Base-by-base conservation (phyloP, 345 rosid genomes). In the Erysimum cheiranthoides region DNA sequence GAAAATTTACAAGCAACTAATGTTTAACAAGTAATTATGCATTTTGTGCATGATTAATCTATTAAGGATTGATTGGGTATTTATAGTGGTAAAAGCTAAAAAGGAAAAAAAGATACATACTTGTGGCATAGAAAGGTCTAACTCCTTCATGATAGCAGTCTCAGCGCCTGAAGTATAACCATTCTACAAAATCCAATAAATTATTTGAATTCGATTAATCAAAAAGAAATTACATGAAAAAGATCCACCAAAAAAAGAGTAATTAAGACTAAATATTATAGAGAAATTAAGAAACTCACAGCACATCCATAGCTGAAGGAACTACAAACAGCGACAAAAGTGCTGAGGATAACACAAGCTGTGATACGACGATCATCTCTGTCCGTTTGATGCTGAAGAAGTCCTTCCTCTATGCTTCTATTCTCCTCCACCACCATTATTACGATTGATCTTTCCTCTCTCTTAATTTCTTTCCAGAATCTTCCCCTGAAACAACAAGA, bases 111-210 rank as follows among this genome's bases (percentile, higher is more conserved):
- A 66, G 51, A 43, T n/a, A 73, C 82, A 76, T 68, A 88, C 90
- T 51, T 39, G 71, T 56, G 86, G 84, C 6, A 84, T 61, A 12
- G 93, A 82, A 46, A 93, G 89, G 38, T 82, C 88, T 56, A 90
- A 66, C 30, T 89, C 90, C 45, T 82, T 64, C 71, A 59, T 79
- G 58, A 90, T 90, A 31, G 78, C 88, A 36, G 81, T 67, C 60
- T 87, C 85, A 2, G 88, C 84, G 0, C 91, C 87, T 32, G 89
- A 84, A 36, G 91, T 83, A 66, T 84, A 90, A 42, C 90, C 91
- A 56, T 43, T 8, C 92, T 88, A 73, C 45, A 50, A 42, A 40
- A 64, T 50, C 45, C 34, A 21, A 75, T 2, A 12, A 56, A 40
- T 63, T 9, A 45, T 28, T 32, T 32, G 6, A 34, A 18, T 38